Percentiles rank a stretch among this genome's conserved stretches.
Conservation (phyloP, 805 yeast species). For the Wickerhamiella domercqiae region DNA sequence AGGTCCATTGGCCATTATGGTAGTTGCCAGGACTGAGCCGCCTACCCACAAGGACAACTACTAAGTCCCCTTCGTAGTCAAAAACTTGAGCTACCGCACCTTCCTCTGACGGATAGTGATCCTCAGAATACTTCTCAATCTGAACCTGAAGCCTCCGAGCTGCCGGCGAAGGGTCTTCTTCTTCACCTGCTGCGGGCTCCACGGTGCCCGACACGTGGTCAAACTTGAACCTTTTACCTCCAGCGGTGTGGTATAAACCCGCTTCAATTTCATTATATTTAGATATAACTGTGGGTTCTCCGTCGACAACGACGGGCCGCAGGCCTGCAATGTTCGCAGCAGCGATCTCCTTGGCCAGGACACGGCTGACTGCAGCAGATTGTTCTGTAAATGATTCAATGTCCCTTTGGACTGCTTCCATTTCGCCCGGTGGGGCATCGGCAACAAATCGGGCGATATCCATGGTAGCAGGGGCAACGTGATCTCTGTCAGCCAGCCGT, state of each 20-base stretch:
- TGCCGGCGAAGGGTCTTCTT: slow-evolving; percentile 3
- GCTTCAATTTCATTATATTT: slow-evolving; percentile 13
- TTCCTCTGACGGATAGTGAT: slow-evolving; percentile 49
- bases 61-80: slow-evolving; percentile 21
- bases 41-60: slow-evolving; percentile 51
- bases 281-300: slow-evolving; percentile 12
- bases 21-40: slow-evolving; percentile 59
- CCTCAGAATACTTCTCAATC: slow-evolving; percentile 38
- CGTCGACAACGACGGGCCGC: slow-evolving; percentile 15
- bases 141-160: slow-evolving; percentile 12
- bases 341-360: slow-evolving; percentile 23
- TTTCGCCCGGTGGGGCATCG: slow-evolving; percentile 47
- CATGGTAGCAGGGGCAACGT: background rate
- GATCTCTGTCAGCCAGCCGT: no score
- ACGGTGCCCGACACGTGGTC: slow-evolving; percentile 18
- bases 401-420: slow-evolving; percentile 29
- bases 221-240: slow-evolving; percentile 18
- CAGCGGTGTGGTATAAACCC: slow-evolving; percentile 18
- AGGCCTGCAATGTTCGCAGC: slow-evolving; percentile 26
- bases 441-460: slow-evolving; percentile 23
- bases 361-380: slow-evolving; percentile 9
- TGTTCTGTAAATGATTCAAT: slow-evolving; percentile 21
- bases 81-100: slow-evolving; percentile 30
- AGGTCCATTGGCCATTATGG: slow-evolving; percentile 83
- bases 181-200: slow-evolving; percentile 7